phyloP scores from a whole-genome alignment of 2,329 filamentous ascomycete genomes.

The Trichoderma sp. region DNA sequence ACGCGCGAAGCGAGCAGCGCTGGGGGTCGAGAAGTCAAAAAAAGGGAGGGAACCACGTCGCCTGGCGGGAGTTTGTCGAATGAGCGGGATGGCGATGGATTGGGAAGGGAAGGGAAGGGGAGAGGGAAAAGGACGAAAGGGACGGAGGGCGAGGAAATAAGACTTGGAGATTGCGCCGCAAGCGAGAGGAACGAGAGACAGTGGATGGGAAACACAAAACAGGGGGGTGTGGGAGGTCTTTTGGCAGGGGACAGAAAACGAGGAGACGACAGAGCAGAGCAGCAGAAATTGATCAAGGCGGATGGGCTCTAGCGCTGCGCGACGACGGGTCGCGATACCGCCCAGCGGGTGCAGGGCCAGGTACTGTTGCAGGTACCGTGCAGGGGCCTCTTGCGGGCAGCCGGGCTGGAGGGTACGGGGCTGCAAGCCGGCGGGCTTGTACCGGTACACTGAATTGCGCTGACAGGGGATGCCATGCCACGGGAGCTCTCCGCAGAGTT shows the following conservation, averaged over 20 bases:
- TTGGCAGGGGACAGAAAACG: constrained; percentile 19
- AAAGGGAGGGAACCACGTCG: constrained; percentile 39
- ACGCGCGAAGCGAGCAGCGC: constrained; percentile 35
- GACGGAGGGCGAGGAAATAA: constrained; percentile 35
- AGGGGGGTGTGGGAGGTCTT: constrained; percentile 31
- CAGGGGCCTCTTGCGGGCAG: not conserved
- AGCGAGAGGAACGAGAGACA: constrained; percentile 37
- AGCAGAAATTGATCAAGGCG: constrained; percentile 26
- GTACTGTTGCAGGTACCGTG: not conserved
- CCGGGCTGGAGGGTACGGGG: constrained; percentile 8
- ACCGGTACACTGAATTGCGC: not conserved
- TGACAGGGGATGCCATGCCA: constrained; percentile 13
- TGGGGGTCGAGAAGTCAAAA: constrained; percentile 37
- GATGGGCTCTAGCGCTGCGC: constrained; percentile 11
- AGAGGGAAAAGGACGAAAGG: constrained; percentile 34
- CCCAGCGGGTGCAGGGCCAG: not conserved
- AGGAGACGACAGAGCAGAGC: constrained; percentile 27
- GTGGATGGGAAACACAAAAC: constrained; percentile 41
- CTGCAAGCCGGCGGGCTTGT: not conserved
- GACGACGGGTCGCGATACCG: constrained; percentile 10
- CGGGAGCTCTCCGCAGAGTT: constrained; percentile 17
- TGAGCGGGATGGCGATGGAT: constrained; percentile 38
- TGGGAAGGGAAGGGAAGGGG: constrained; percentile 34
- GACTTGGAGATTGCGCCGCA: constrained; percentile 35
- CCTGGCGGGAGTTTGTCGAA: constrained; percentile 33